Evolutionary conservation across 2,329 filamentous ascomycete genomes (phyloP), one percentile per base, ranked within the genome.

Genomic region (Apiospora koreana): DNA sequence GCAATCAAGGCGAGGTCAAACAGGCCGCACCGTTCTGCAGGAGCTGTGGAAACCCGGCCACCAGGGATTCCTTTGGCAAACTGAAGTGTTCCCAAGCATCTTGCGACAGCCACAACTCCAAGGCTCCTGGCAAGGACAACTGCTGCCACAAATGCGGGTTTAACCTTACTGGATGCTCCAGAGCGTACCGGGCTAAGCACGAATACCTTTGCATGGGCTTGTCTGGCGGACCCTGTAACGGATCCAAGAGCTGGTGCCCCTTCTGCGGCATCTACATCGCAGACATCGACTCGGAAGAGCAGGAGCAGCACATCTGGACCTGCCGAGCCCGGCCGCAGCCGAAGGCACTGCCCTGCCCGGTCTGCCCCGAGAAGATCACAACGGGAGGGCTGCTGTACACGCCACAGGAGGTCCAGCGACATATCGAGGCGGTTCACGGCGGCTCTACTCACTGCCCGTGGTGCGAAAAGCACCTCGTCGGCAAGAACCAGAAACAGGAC

Each of bases 191-290:
- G n/a, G 2, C 14, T 12, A 12, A 25, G 38, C 64, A 66, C 41
- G 4, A n/a, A 5, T 23, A 25, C 12, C 12, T 25, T 3, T 66
- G 64, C n/a, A 25, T 4, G 64, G 14, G 4, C 6, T 7, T 65
- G n/a, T 12, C n/a, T 4, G 62, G 62, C n/a, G 6, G n/a, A 4
- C 1, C 7, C 28, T 50, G 31, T 18, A 10, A 41, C 21, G 16
- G 21, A 23, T 12, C 5, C 16, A n/a, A 35, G 16, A n/a, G 45
- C 18, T 68, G 35, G 45, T 70, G 69, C 42, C 16, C 45, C 12
- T 71, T 69, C 65, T 71, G 70, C 23, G 70, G 70, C 35, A 23
- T 65, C 23, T 23, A 6, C 7, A 14, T 68, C 6, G 6, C 21
- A 5, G 43, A n/a, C n/a, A 28, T 71, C 4, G 68, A 68, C 35